These are phyloP conservation scores for Ailanthus altissimus DNA, from an alignment of 345 rosid species.

Conservation along the genomic window DNA sequence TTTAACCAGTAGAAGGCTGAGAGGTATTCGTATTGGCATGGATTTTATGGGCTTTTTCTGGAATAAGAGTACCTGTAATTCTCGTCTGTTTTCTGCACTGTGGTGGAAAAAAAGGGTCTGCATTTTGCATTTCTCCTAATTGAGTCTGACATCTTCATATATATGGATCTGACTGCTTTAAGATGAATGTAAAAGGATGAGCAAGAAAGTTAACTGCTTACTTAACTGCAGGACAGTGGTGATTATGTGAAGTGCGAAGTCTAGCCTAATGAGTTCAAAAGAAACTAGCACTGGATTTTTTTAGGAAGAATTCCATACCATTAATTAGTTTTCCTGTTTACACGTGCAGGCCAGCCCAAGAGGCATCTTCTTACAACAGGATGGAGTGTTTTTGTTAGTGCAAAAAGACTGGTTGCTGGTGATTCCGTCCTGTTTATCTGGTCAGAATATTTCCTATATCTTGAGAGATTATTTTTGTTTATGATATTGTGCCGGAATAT, in stretches of 20 bases:
- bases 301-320: background rate
- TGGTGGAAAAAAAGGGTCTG: background rate
- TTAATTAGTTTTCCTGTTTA: slow-evolving; percentile 1
- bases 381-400: slow-evolving; percentile 60
- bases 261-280: background rate
- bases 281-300: background rate
- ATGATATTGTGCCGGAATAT: background rate
- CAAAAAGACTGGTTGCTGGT: slow-evolving; percentile 56
- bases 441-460: slow-evolving; percentile 18
- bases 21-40: background rate
- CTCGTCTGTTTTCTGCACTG: slow-evolving; percentile 9
- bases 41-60: background rate
- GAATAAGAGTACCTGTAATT: background rate
- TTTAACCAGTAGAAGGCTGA: background rate
- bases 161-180: background rate
- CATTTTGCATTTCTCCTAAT: background rate
- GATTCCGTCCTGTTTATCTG: slow-evolving; percentile 57
- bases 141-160: background rate
- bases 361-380: slow-evolving; percentile 59
- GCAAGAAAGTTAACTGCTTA: background rate
- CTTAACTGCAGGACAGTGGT: background rate
- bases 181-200: background rate
- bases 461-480: background rate
- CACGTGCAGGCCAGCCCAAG: slow-evolving; percentile 54
- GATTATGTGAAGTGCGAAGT: background rate